Evolutionary conservation across 108 stramenopile genomes (phyloP), one percentile per base, ranked within the genome.

Genomic region (Nitzschia palea): DNA sequence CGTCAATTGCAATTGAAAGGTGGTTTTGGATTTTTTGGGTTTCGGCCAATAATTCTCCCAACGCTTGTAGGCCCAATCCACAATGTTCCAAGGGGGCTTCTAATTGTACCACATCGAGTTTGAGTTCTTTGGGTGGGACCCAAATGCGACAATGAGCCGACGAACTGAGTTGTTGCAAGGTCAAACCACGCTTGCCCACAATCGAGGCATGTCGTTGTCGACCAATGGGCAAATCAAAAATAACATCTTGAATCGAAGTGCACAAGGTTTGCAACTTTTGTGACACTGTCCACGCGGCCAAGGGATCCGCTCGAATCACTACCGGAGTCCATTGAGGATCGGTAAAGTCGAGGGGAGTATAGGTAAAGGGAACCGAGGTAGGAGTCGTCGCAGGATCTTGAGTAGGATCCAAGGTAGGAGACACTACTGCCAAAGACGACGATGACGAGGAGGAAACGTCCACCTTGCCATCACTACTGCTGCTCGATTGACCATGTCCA

Each of bases 311-410:
- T 0, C 82, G 79, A 44, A 91, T 78, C 33, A 87, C 83, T 3
- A 93, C 83, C 2, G 91, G 91, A 9, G 83, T 83, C 85, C 86
- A 88, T 31, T 66, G 20, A 20, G 83, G 80, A 64, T 67, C 40
- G n/a, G 72, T 75, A 31, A 55, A 71, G 45, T 80, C 83, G 4
- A 80, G 68, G 27, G 58, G 64, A 6, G 79, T 72, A 43, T 78
- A 71, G 30, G 83, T 80, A 52, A 44, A 71, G 3, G 74, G 79
- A 28, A 74, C 68, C 33, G 26, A 34, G n/a, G 54, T 18, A 33
- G 27, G 25, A 9, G 15, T 36, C 3, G 42, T 43, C 0, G 67
- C 25, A n/a, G n/a, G n/a, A n/a, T n/a, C n/a, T n/a, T n/a, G n/a
- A n/a, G n/a, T n/a, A n/a, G n/a, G n/a, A n/a, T n/a, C n/a, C n/a